Evolutionary conservation across 441 rosid genomes (phyloP), one percentile per base, ranked within the genome.

Genomic region (Arabidopsis hybrid): DNA sequence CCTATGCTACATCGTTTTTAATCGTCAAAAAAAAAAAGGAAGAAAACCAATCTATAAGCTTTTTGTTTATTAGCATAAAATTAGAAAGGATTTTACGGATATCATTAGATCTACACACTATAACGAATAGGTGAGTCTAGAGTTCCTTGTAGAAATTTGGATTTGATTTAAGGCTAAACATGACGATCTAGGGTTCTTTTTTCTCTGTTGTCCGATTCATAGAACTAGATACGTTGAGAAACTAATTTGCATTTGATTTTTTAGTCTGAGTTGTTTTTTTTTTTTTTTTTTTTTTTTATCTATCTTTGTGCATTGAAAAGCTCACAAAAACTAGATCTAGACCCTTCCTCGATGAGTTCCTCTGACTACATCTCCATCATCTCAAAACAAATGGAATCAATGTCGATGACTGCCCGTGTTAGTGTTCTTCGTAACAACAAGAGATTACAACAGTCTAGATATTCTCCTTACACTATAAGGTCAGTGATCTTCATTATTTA

Each of bases 401-500:
- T 66, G 60, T 36, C 50, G 0, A 36, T 51, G 38, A 51, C 38
- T 21, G 7, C 38, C 8, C 60, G 13, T 51, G 36, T 51, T 51
- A 36, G 26, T 52, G 50, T 66, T 52, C 0, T 66, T 3, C 71
- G 49, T n/a, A 29, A 43, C 11, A 52, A 14, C 29, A 39, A 52
- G 46, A 66, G 38, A 29, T 1, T 6, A 13, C 38, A 9, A 36
- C 14, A 6, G 39, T 26, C 2, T 38, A 52, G 50, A 52, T 52
- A 38, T 52, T 38, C 60, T 21, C 60, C 50, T 13, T 66, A 52
- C 60, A 51, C 6, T 16, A 9, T 51, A 51, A 4, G 31, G 55
- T 50, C 55, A 50, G 29, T 17, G 12, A 17, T 49, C 26, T 3
- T 49, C 10, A 17, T 49, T 7, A 49, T 17, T 8, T 26, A 26